phyloP scores from a whole-genome alignment of 1,284 basidiomycete species.

The Tylopilus sp. region DNA sequence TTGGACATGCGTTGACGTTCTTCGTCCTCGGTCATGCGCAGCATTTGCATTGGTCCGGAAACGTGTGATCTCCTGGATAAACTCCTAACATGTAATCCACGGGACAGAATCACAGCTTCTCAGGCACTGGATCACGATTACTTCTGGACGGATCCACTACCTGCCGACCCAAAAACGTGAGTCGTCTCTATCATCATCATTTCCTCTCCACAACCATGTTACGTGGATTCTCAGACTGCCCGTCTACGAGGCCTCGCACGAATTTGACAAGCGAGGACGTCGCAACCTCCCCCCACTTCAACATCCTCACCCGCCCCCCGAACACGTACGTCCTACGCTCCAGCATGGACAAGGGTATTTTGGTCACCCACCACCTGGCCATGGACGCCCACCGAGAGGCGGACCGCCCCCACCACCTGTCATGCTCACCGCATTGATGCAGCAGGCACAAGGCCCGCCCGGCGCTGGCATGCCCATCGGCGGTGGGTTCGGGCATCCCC shows the following conservation, averaged over 20 bases:
- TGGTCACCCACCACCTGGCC: conserved; percentile 20
- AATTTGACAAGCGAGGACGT: conserved; percentile 75
- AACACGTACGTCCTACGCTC: conserved; percentile 29
- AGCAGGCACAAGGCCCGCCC: conserved; percentile 22
- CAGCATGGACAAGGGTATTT: conserved; percentile 32
- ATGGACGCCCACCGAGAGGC: conserved; percentile 22
- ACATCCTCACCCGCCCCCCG: conserved; percentile 20
- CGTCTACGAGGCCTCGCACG: conserved; percentile 75
- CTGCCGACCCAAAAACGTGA: conserved; percentile 79
- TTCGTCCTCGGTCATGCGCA: conserved; percentile 6
- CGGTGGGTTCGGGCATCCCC: conserved; percentile 14
- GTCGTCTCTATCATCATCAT: conserved; percentile 24
- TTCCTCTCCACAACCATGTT: conserved; percentile 3
- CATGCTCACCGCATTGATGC: conserved; percentile 29
- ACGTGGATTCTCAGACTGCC: conserved; percentile 50
- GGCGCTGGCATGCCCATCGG: conserved; percentile 1
- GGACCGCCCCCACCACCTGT: conserved; percentile 27
- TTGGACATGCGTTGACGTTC: conserved; percentile 8
- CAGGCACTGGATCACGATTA: conserved; percentile 88
- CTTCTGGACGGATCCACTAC: conserved; percentile 84
- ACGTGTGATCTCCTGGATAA: conserved; percentile 90
- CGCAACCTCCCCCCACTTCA: conserved; percentile 33
- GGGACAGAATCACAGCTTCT: conserved; percentile 84
- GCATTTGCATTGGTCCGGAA: conserved; percentile 58
- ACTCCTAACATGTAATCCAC: conserved; percentile 86